Conservation (phyloP, 2,329 filamentous ascomycete genomes). For the Emmonsiellopsis sp. region DNA sequence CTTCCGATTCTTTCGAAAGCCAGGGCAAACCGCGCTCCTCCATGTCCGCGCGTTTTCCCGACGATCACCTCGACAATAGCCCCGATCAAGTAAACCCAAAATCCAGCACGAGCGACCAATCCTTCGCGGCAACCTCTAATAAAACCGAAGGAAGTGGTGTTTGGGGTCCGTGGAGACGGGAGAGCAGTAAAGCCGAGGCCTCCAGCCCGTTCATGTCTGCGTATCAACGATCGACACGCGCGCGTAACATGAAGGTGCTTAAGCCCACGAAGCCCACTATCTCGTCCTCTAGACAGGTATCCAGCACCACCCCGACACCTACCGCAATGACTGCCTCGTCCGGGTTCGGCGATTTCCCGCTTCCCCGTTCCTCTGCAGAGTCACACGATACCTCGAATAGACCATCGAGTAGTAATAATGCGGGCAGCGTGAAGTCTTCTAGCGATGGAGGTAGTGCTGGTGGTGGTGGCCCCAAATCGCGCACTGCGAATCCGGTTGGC, state of each 20-base stretch:
- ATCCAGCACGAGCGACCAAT: slow-evolving; percentile 21
- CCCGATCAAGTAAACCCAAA: slow-evolving; percentile 14
- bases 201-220: slow-evolving; percentile 41
- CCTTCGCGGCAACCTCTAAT: slow-evolving; percentile 16
- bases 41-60: slow-evolving; percentile 9
- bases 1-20: slow-evolving; percentile 17
- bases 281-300: slow-evolving; percentile 14
- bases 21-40: slow-evolving; percentile 13
- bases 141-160: slow-evolving; percentile 44
- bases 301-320: slow-evolving; percentile 15
- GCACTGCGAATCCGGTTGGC: slow-evolving; percentile 58
- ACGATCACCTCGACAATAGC: slow-evolving; percentile 9
- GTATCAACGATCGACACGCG: slow-evolving; percentile 59
- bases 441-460: slow-evolving; percentile 2
- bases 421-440: slow-evolving; percentile 9
- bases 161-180: slow-evolving; percentile 62
- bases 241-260: slow-evolving; percentile 76
- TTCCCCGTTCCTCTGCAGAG: neutral
- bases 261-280: slow-evolving; percentile 58
- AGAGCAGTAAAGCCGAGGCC: slow-evolving; percentile 17
- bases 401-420: neutral
- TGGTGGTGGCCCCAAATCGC: slow-evolving; percentile 37
- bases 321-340: slow-evolving; percentile 10
- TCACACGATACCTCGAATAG: neutral
- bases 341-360: neutral